A percentile compares a stretch with the other conserved stretches of the same genome.
phyloP scores from a whole-genome alignment of 306 rosid genomes.

The Pyrus communis region DNA sequence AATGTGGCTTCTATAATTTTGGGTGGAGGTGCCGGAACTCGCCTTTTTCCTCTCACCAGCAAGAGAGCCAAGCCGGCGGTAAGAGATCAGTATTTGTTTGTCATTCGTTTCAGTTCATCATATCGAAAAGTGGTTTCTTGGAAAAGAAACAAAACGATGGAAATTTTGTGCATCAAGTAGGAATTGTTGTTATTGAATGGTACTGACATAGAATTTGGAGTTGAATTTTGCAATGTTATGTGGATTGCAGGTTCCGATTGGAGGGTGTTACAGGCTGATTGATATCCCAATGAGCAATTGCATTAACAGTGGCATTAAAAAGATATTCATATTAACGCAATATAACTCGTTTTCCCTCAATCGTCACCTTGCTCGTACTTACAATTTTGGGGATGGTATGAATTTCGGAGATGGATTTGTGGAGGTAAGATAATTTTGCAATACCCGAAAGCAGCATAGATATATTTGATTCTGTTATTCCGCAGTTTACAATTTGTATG shows the following conservation, averaged over 20 bases:
- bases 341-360: conserved; percentile 87
- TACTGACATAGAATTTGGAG: neutral
- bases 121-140: neutral
- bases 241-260: conserved; percentile 73
- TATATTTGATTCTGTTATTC: neutral
- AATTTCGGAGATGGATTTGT: conserved; percentile 84
- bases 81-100: neutral
- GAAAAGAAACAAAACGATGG: neutral
- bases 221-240: neutral
- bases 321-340: conserved; percentile 75
- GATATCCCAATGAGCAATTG: conserved; percentile 96
- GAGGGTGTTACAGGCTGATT: conserved; percentile 86
- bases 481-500: neutral
- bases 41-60: conserved; percentile 81
- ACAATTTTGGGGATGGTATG: conserved; percentile 69
- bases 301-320: conserved; percentile 83
- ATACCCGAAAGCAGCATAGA: neutral
- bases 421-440: conserved; percentile 44
- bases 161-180: neutral
- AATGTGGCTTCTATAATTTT: conserved; percentile 77
- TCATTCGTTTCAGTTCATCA: neutral
- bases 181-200: neutral
- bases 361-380: conserved; percentile 73
- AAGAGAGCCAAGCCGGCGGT: conserved; percentile 94
- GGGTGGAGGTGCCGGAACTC: conserved; percentile 98